A percentile compares a stretch with the other conserved stretches of the same genome.
phyloP scores from a whole-genome alignment of 1,139 yeast genomes.

The Diutina pseudorugosa region DNA sequence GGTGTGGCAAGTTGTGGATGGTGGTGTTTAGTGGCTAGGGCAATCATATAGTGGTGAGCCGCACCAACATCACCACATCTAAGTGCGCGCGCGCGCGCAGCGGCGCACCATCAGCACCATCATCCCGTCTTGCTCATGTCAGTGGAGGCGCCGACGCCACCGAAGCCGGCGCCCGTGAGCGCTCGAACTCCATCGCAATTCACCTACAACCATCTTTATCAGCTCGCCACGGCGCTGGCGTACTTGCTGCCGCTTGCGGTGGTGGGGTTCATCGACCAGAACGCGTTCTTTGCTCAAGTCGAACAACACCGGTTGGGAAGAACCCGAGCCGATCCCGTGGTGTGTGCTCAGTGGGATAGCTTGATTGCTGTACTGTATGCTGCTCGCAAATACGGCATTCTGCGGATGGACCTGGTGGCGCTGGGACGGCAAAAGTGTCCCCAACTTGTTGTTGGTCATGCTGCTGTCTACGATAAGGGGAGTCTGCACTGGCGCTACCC shows the following conservation, averaged over 20 bases:
- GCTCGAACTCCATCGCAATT: background rate
- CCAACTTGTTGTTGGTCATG: conserved; percentile 66
- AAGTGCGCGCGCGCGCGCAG: background rate
- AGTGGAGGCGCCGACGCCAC: background rate
- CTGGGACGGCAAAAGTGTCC: conserved; percentile 72
- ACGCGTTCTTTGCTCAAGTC: conserved; percentile 93
- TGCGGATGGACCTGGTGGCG: conserved; percentile 60
- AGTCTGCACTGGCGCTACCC: conserved; percentile 70
- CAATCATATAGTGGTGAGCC: no score
- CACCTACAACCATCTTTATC: background rate
- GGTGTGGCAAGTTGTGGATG: no score
- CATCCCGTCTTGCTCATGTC: background rate
- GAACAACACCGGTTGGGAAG: conserved; percentile 69
- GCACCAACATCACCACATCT: background rate
- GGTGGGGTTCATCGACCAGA: conserved; percentile 77
- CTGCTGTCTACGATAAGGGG: conserved; percentile 88
- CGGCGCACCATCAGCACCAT: no score
- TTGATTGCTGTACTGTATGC: conserved; percentile 86
- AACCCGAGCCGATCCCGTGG: conserved; percentile 65
- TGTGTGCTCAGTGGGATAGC: conserved; percentile 87
- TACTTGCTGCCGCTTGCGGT: conserved; percentile 64
- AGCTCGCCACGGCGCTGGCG: conserved; percentile 12
- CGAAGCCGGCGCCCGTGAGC: background rate
- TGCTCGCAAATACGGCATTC: conserved; percentile 73
- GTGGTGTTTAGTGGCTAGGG: no score